These are phyloP conservation scores for Diaporthe caulivora DNA, from an alignment of 2,329 filamentous ascomycete genomes.

Conservation along the genomic window DNA sequence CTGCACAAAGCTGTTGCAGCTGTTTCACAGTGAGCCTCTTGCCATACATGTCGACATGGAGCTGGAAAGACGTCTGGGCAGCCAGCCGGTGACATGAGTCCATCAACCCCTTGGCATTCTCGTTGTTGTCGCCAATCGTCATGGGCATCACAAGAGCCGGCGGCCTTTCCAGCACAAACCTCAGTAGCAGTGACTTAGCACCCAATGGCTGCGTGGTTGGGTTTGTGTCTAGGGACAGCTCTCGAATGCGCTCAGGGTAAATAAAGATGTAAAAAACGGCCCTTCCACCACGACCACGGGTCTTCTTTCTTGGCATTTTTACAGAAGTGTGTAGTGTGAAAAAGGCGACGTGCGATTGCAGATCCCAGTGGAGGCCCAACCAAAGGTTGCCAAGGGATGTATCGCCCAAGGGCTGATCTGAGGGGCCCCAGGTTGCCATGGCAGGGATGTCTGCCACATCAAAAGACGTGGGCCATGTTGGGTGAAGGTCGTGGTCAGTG, in stretches of 20 bases:
- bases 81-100: conserved; percentile 12
- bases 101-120: background rate
- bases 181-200: conserved; percentile 13
- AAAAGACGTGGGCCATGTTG: conserved; percentile 19
- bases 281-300: conserved; percentile 7
- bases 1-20: conserved; percentile 12
- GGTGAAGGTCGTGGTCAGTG: conserved; percentile 5
- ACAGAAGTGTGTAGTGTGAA: conserved; percentile 11
- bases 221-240: conserved; percentile 4
- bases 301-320: background rate
- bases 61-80: conserved; percentile 2
- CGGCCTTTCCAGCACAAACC: conserved; percentile 6
- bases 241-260: conserved; percentile 28
- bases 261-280: conserved; percentile 18
- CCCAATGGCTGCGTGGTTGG: conserved; percentile 2
- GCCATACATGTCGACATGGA: conserved; percentile 11
- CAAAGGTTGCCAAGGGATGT: background rate
- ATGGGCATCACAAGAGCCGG: conserved; percentile 20
- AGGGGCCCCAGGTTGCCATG: conserved; percentile 16
- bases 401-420: background rate
- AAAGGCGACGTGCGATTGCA: conserved; percentile 12
- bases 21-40: conserved; percentile 10
- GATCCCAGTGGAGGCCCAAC: conserved; percentile 26
- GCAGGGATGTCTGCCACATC: conserved; percentile 18
- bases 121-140: background rate